Percentiles rank a stretch among this genome's conserved stretches.
Evolutionary conservation across 768 basidiomycete species (phyloP).

Genomic region (Pulveroboletus sp.): DNA sequence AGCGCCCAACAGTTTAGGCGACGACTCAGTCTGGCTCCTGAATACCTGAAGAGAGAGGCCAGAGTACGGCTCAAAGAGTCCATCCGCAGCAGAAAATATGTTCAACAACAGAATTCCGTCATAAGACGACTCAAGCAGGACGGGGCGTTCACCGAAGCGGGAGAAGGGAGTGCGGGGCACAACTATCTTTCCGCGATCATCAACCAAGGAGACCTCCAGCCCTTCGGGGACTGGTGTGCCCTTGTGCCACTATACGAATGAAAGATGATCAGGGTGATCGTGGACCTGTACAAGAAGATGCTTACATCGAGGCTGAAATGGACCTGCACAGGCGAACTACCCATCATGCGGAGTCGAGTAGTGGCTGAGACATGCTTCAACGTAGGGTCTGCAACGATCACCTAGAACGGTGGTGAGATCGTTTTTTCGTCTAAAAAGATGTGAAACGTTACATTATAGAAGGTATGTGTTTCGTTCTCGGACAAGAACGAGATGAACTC

Average conservation of each 20-base stretch:
- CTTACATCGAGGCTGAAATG: slow-evolving; percentile 1
- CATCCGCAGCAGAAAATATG: neutral
- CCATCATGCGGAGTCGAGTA: slow-evolving; percentile 8
- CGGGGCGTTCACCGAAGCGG: neutral
- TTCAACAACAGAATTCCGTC: slow-evolving; percentile 3
- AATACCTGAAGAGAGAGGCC: slow-evolving; percentile 1
- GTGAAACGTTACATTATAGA: too few species aligned
- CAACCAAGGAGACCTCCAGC: slow-evolving; percentile 1
- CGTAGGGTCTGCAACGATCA: slow-evolving; percentile 8
- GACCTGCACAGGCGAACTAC: neutral
- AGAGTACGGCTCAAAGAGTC: slow-evolving; percentile 2
- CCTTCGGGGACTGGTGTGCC: neutral
- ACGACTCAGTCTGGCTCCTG: neutral
- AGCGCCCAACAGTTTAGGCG: slow-evolving; percentile 3
- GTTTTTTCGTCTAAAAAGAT: too few species aligned
- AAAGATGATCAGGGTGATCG: neutral
- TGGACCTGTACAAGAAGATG: neutral
- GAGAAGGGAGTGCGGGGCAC: neutral
- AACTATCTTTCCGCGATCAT: neutral
- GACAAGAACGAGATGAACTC: too few species aligned
- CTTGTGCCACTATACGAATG: slow-evolving; percentile 1
- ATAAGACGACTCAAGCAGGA: neutral
- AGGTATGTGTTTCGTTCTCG: too few species aligned
- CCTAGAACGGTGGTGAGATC: neutral
- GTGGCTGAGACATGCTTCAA: neutral